Conservation (phyloP, 331 rosid genomes). For the Pyrus hybrid region DNA sequence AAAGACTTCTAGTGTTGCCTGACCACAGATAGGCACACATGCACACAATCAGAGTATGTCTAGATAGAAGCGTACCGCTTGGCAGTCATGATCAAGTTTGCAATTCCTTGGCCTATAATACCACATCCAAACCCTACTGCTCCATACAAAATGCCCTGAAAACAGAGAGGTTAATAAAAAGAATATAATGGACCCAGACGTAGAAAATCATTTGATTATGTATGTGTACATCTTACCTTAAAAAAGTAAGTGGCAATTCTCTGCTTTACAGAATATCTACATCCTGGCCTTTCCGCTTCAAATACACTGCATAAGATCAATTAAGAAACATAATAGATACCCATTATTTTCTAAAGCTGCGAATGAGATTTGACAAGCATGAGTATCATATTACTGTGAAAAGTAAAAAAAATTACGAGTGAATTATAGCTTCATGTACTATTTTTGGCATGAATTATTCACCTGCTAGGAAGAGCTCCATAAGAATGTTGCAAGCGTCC, state of each 20-base stretch:
- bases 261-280: slow-evolving; percentile 59
- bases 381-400: neutral
- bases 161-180: neutral
- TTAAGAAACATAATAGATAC: neutral
- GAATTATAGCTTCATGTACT: neutral
- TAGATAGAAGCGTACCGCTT: slow-evolving; percentile 47
- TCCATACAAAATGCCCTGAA: slow-evolving; percentile 88
- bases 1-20: neutral
- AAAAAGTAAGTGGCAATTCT: slow-evolving; percentile 69
- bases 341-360: neutral
- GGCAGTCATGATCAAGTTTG: slow-evolving; percentile 83
- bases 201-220: neutral
- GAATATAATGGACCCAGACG: neutral
- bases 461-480: slow-evolving; percentile 96
- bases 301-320: slow-evolving; percentile 62
- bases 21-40: neutral
- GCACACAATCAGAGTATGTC: neutral
- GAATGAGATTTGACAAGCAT: neutral
- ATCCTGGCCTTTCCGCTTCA: slow-evolving; percentile 93
- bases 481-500: slow-evolving; percentile 67
- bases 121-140: slow-evolving; percentile 93
- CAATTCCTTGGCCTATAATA: slow-evolving; percentile 90
- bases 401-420: neutral
- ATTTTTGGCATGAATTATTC: slow-evolving; percentile 6
- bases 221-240: slow-evolving; percentile 47